Evolutionary conservation across 1,139 yeast species (phyloP), one percentile per base, ranked within the genome.

Genomic region (Kodamaea sp.): DNA sequence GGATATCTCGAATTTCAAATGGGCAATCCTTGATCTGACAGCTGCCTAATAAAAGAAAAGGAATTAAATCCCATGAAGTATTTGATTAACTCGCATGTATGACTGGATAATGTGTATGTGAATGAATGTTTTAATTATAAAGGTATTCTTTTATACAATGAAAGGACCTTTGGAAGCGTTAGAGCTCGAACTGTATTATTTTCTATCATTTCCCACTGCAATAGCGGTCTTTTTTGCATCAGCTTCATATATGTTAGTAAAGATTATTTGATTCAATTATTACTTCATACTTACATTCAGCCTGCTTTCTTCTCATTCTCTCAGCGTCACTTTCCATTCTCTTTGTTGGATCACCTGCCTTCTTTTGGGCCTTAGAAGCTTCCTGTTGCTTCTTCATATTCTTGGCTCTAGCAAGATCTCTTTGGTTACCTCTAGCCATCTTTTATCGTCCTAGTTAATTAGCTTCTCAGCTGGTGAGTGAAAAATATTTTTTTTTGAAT

Each of bases 341-440:
- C 61, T 87, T 85, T 47, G 73, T 71, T 31, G 95, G 92, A 57
- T 88, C 96, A 24, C 97, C 97, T 5, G 67, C 73, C 57, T 78
- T 79, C 71, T 88, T 87, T 59, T 74, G 76, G 53, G 67, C 71
- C 60, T 83, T 81, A 24, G 67, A 65, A 4, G 71, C 71, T 31
- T 79, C 84, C 50, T 77, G 78, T 56, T 77, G 83, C 65, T 90
- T 90, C 70, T 90, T 92, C 58, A 68, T 62, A 65, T 87, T 88
- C 67, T 87, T 90, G 44, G 83, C 89, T 58, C 98, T 78, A 24
- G 97, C 97, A 54, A 86, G 76, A 37, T 92, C 98, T 62, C 98
- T 78, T 66, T 92, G 97, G 64, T 92, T 92, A 26, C 98, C 98
- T 72, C 98, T 79, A 38, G 96, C 84, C 97, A 90, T 90, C 38